Base-by-base conservation (phyloP, 345 rosid species). In the Atalantia buxifolia region DNA sequence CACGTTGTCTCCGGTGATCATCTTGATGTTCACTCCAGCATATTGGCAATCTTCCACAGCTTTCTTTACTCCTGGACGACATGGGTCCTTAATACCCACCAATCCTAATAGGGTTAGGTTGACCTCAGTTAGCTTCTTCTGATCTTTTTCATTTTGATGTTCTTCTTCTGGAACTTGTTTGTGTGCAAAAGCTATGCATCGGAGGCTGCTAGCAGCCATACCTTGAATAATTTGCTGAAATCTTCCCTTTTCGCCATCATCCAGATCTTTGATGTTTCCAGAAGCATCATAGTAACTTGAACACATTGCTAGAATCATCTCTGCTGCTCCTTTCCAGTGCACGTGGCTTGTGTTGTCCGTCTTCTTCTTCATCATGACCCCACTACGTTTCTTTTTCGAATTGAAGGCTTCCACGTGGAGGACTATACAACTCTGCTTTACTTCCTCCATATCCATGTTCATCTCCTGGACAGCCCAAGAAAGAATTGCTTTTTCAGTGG, bases 251-350 rank as follows among this genome's bases (percentile, higher is more conserved):
- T 83, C 86, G 1, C 35, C 71, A 24, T 78, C 83, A 24, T 81
- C 71, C 48, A 95, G 42, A n/a, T 75, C 19, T 64, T 55, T 87
- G 12, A 78, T 27, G 1, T 3, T 71, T 68, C 97, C 98, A 24
- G 84, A 78, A 50, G 82, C 88, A 67, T 89, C 86, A 9, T 86
- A 87, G 85, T 81, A 92, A 59, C 84, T 84, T 0, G 93, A 85
- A 74, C 97, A 90, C 93, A 80, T 86, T 3, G 91, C 86, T 57
- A 91, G 84, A 72, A 93, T 82, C 92, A 87, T 87, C 91, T 89
- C 97, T 2, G 97, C 95, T 0, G 95, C 93, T 76, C 95, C 97
- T 81, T 92, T 93, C 96, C 94, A 92, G 64, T 94, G 97, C 67
- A 86, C 79, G 56, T 89, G 89, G 48, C 80, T 3, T 1, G 85